Conservation (phyloP, 371 early-diverging fungal species). For the Mortierella polycephala region DNA sequence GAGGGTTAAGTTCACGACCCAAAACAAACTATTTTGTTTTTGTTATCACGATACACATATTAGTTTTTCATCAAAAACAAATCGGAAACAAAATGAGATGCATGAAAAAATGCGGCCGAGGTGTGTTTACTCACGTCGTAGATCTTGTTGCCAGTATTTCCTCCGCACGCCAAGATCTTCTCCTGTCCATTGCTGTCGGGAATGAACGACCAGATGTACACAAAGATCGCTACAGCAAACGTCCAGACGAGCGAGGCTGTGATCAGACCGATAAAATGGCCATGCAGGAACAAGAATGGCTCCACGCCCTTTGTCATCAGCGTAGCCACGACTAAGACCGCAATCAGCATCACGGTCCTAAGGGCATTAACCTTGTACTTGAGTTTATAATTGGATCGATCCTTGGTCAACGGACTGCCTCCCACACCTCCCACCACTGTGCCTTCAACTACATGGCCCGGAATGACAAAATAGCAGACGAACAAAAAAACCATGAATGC, state of each 20-base stretch:
- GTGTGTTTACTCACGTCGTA: slow-evolving; percentile 76
- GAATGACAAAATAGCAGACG: slow-evolving; percentile 70
- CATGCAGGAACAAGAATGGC: slow-evolving; percentile 80
- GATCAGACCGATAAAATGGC: slow-evolving; percentile 77
- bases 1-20: slow-evolving; percentile 91
- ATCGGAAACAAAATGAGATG: neutral
- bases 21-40: slow-evolving; percentile 70
- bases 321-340: slow-evolving; percentile 54
- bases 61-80: neutral
- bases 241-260: slow-evolving; percentile 75
- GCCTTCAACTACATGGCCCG: slow-evolving; percentile 79
- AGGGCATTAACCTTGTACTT: slow-evolving; percentile 59
- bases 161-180: slow-evolving; percentile 81
- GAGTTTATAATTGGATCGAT: slow-evolving; percentile 50
- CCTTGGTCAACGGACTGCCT: slow-evolving; percentile 32
- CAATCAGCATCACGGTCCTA: slow-evolving; percentile 70
- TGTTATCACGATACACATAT: neutral
- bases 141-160: slow-evolving; percentile 89
- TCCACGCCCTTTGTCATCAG: slow-evolving; percentile 59
- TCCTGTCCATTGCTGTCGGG: slow-evolving; percentile 54
- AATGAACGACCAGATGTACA: slow-evolving; percentile 84
- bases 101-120: neutral
- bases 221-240: slow-evolving; percentile 67
- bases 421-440: slow-evolving; percentile 69
- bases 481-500: slow-evolving; percentile 78